These are phyloP conservation scores for Penicillium sp. DNA, from an alignment of 2,329 filamentous ascomycete genomes.

Conservation along the genomic window DNA sequence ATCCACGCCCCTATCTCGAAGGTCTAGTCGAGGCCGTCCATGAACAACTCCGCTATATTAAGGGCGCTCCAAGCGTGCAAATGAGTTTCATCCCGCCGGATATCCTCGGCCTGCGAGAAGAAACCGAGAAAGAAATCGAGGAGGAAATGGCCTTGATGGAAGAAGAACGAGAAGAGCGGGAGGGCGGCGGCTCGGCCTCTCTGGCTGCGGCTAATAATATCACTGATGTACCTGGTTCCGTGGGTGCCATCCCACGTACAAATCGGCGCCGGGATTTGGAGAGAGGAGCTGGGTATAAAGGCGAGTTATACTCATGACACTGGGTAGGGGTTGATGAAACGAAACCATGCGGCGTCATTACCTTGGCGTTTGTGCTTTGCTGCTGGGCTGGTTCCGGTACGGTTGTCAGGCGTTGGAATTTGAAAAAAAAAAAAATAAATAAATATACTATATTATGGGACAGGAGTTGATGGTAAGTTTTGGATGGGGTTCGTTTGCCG, in stretches of 20 bases:
- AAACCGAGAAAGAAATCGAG: conserved; percentile 52
- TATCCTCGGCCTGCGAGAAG: conserved; percentile 60
- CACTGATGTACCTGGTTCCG: conserved; percentile 21
- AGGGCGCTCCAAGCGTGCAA: conserved; percentile 84
- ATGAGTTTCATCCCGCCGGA: conserved; percentile 80
- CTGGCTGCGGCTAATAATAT: conserved; percentile 9
- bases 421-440: neutral
- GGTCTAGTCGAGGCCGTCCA: conserved; percentile 77
- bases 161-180: conserved; percentile 45
- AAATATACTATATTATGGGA: neutral
- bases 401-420: conserved; percentile 5
- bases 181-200: conserved; percentile 31
- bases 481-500: conserved; percentile 8
- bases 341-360: neutral
- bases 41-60: conserved; percentile 85
- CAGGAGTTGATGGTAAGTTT: conserved; percentile 6
- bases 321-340: neutral
- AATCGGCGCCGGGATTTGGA: conserved; percentile 42
- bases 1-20: conserved; percentile 74
- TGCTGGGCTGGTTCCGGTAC: conserved; percentile 9
- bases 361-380: conserved; percentile 9
- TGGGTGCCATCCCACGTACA: conserved; percentile 22
- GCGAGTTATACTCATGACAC: conserved; percentile 42
- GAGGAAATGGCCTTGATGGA: conserved; percentile 46
- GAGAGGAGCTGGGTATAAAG: conserved; percentile 36